Percentiles rank a stretch among this genome's conserved stretches.
phyloP scores from a whole-genome alignment of 306 rosid genomes.

The Nissolia schottii region DNA sequence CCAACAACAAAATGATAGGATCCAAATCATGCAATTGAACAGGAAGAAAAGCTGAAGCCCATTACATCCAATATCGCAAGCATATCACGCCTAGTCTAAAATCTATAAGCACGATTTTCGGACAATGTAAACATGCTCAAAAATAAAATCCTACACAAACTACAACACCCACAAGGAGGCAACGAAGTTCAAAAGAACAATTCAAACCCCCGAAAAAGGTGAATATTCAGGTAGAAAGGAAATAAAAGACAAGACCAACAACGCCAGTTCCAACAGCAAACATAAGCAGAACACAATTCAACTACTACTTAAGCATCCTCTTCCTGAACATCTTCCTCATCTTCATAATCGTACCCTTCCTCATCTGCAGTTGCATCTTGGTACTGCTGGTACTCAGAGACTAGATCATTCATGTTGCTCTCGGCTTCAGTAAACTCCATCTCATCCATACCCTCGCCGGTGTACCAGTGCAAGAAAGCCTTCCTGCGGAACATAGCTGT shows the following conservation, averaged over 20 bases:
- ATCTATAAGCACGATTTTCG: background rate
- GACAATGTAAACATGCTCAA: conserved; percentile 6
- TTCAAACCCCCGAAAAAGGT: conserved; percentile 35
- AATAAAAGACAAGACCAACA: background rate
- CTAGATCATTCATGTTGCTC: conserved; percentile 64
- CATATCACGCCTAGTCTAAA: background rate
- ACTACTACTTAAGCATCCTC: conserved; percentile 23
- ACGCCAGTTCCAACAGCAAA: background rate
- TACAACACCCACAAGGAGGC: background rate
- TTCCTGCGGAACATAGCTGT: conserved; percentile 76
- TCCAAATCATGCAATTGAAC: background rate
- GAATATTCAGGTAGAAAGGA: conserved; percentile 21
- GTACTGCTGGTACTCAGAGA: conserved; percentile 63
- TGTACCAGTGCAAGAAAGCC: conserved; percentile 73
- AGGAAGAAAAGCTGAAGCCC: background rate
- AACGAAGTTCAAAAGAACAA: conserved; percentile 13
- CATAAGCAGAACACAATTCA: background rate
- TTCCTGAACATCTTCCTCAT: conserved; percentile 55
- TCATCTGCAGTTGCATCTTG: conserved; percentile 63
- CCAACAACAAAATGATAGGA: background rate
- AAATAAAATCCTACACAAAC: conserved; percentile 21
- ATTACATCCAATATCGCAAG: background rate
- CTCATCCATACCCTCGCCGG: conserved; percentile 66
- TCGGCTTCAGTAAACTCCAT: conserved; percentile 65
- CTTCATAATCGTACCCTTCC: conserved; percentile 47